Percentiles rank a stretch among this genome's conserved stretches.
Evolutionary conservation across 192 early-diverging fungal genomes (phyloP).

Genomic region (Radiomyces spectabilis): DNA sequence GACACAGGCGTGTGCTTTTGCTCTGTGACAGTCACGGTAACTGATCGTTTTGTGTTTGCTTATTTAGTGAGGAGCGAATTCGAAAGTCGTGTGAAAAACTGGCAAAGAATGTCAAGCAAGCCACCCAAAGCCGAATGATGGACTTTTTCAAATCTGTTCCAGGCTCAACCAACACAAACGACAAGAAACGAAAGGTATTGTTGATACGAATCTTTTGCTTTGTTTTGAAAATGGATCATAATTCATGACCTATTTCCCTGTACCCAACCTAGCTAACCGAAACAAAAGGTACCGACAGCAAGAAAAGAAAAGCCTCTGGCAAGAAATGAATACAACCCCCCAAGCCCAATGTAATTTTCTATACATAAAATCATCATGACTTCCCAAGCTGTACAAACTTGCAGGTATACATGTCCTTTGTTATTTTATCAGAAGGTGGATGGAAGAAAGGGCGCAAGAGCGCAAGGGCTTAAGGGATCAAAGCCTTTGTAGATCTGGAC

Average conservation of each 20-base stretch:
- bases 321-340: background rate
- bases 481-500: too few species aligned
- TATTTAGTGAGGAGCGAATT: conserved; percentile 77
- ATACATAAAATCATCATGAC: background rate
- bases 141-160: conserved; percentile 68
- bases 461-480: too few species aligned
- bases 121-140: conserved; percentile 88
- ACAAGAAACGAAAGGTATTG: background rate
- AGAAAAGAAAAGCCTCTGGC: background rate
- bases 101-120: conserved; percentile 60
- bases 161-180: background rate
- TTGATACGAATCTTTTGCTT: background rate
- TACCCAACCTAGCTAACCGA: background rate
- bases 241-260: too few species aligned
- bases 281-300: background rate
- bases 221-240: background rate
- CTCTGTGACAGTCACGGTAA: too few species aligned
- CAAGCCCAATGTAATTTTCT: background rate
- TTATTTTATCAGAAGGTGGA: background rate
- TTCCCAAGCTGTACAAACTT: background rate
- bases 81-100: conserved; percentile 75
- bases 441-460: background rate
- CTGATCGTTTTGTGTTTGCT: background rate
- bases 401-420: background rate
- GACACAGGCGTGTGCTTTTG: background rate